Conservation (phyloP, 257 asterid species). For the Solanum pimpinellifolium region DNA sequence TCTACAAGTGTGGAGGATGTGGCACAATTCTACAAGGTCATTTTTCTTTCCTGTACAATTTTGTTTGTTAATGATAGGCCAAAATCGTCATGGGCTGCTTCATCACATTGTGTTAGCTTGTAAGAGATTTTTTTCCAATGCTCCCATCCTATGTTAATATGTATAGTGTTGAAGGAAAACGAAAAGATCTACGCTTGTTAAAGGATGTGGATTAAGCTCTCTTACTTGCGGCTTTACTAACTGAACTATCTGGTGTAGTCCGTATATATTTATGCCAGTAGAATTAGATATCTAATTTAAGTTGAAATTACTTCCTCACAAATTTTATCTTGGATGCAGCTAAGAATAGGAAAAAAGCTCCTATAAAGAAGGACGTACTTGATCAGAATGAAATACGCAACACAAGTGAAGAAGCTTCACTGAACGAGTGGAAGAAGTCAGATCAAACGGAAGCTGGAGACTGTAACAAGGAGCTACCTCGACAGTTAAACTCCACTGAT, state of each 20-base stretch:
- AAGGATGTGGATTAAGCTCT: neutral
- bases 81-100: neutral
- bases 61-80: neutral
- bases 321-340: slow-evolving; percentile 37
- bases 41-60: neutral
- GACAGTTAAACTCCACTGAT: slow-evolving; percentile 10
- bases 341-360: slow-evolving; percentile 27
- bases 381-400: slow-evolving; percentile 20
- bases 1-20: slow-evolving; percentile 85
- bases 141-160: neutral
- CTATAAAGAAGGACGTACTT: slow-evolving; percentile 1
- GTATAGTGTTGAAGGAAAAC: neutral
- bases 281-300: neutral
- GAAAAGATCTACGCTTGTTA: neutral
- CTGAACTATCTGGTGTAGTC: neutral
- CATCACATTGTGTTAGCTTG: neutral
- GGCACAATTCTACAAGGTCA: slow-evolving; percentile 65
- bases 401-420: slow-evolving; percentile 14
- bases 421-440: slow-evolving; percentile 1
- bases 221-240: neutral
- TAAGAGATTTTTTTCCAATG: too few species aligned
- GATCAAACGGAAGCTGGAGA: neutral
- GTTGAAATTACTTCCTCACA: neutral
- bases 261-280: neutral
- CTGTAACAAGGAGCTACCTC: slow-evolving; percentile 8